Evolutionary conservation across 1,284 basidiomycete species (phyloP).

Genomic region (Naganishia albida): DNA sequence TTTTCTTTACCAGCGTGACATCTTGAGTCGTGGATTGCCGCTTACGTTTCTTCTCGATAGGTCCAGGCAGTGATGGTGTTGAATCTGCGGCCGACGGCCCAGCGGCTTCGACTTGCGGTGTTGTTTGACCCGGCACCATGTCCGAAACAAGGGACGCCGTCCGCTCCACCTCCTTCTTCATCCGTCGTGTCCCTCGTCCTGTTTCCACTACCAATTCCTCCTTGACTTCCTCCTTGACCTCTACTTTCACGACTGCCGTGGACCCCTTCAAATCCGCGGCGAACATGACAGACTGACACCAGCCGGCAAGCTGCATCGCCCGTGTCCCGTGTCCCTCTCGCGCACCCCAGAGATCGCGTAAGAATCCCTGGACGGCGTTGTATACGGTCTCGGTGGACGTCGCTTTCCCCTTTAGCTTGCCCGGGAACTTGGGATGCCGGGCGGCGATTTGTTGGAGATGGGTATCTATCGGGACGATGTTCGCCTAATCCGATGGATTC

Average conservation of each 20-base stretch:
- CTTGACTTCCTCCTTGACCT: background rate
- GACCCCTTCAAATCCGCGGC: constrained; percentile 47
- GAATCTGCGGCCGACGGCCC: background rate
- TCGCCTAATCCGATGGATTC: constrained; percentile 59
- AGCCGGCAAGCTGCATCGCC: constrained; percentile 67
- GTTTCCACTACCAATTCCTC: background rate
- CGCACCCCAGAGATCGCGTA: constrained; percentile 69
- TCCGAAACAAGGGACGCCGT: constrained; percentile 14
- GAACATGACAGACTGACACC: constrained; percentile 79
- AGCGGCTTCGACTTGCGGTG: background rate
- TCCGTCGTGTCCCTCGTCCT: background rate
- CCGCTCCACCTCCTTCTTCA: background rate
- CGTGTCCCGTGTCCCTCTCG: constrained; percentile 31
- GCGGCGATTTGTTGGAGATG: constrained; percentile 84
- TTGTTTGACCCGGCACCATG: background rate
- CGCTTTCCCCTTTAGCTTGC: constrained; percentile 52
- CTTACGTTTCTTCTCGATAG: constrained; percentile 2
- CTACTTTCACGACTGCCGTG: constrained; percentile 26
- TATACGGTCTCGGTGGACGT: constrained; percentile 75
- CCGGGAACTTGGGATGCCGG: constrained; percentile 74
- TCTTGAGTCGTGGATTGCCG: background rate
- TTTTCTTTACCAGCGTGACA: background rate
- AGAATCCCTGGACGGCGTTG: constrained; percentile 68
- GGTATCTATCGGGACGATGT: constrained; percentile 87
- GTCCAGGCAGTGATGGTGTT: background rate